A percentile compares a stretch with the other conserved stretches of the same genome.
Conservation (phyloP, 805 yeast species). For the Kodamaea sagamina region DNA sequence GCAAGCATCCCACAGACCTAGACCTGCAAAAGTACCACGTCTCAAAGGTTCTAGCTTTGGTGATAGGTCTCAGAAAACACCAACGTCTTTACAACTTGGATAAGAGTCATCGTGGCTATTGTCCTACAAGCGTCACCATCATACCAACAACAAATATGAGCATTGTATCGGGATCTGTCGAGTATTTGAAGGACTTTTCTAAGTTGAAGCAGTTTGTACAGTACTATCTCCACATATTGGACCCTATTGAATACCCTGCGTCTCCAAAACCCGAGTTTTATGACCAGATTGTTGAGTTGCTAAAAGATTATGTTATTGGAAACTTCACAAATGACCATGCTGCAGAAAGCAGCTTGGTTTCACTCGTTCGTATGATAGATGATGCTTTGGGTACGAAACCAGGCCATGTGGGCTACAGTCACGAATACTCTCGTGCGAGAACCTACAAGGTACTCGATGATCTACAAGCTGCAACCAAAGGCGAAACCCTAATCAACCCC, state of each 20-base stretch:
- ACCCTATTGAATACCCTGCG: not conserved
- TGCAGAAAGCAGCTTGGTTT: conserved; percentile 46
- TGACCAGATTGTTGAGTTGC: conserved; percentile 43
- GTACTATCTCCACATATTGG: conserved; percentile 18
- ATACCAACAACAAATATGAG: conserved; percentile 25
- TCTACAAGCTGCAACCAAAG: conserved; percentile 28
- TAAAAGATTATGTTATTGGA: conserved; percentile 59
- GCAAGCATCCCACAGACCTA: conserved; percentile 8
- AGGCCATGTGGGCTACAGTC: conserved; percentile 14
- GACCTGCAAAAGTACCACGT: conserved; percentile 19
- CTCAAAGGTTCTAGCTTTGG: conserved; percentile 40
- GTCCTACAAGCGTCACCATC: conserved; percentile 37
- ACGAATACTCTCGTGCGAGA: conserved; percentile 53
- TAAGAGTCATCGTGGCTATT: conserved; percentile 26
- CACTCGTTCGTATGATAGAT: conserved; percentile 34
- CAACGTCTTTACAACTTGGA: conserved; percentile 46
- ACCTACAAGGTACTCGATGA: conserved; percentile 50
- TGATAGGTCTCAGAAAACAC: conserved; percentile 53
- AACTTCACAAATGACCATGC: conserved; percentile 48
- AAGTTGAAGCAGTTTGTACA: conserved; percentile 24
- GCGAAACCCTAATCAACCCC: conserved; percentile 48
- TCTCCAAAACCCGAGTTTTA: conserved; percentile 20
- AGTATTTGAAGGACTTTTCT: conserved; percentile 22
- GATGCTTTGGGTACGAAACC: not conserved
- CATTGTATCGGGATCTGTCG: conserved; percentile 11